Evolutionary conservation across 2,329 filamentous ascomycete species (phyloP), one percentile per base, ranked within the genome.

Genomic region (Monosporascus sp.): DNA sequence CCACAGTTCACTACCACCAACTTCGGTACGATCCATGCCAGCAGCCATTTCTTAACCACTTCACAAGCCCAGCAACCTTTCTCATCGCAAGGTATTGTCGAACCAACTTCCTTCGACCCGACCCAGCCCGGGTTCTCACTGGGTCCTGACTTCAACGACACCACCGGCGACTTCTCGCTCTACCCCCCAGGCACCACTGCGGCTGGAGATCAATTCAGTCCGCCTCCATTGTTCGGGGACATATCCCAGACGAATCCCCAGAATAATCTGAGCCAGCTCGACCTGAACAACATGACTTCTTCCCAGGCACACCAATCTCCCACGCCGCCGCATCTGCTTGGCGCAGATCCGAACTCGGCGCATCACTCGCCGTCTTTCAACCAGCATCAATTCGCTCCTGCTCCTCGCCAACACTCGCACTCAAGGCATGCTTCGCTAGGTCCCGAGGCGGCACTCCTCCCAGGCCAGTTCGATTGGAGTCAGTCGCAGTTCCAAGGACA

Each of bases 401-500:
- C 77, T 1, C 65, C 69, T 2, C 59, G 66, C 5, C 72, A 69
- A 40, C 81, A 84, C 65, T 82, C 80, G 20, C 81, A 84, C 65
- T 82, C 80, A 22, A 74, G 81, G 54, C 77, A 84, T 65, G 71
- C 76, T 26, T 84, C 81, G 4, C 73, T 85, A 2, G 78, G 78
- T 1, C 81, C 81, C 2, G 79, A 82, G 63, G 77, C 79, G 6
- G 81, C 81, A 2, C 68, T 84, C n/a, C 69, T 81, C 28, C 75
- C 74, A 3, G 73, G 70, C n/a, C 80, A 82, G 58, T 60, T 77
- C 51, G 80, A 84, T 55, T 84, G 80, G 80, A 76, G 62, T 43
- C 76, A 77, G 52, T 71, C 75, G 15, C 79, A 82, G 55, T 97
- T 96, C 65, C 87, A 89, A 60, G 78, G 82, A n/a, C 93, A 97